phyloP scores from a whole-genome alignment of 345 rosid species.

The Melaleuca alternifolia region DNA sequence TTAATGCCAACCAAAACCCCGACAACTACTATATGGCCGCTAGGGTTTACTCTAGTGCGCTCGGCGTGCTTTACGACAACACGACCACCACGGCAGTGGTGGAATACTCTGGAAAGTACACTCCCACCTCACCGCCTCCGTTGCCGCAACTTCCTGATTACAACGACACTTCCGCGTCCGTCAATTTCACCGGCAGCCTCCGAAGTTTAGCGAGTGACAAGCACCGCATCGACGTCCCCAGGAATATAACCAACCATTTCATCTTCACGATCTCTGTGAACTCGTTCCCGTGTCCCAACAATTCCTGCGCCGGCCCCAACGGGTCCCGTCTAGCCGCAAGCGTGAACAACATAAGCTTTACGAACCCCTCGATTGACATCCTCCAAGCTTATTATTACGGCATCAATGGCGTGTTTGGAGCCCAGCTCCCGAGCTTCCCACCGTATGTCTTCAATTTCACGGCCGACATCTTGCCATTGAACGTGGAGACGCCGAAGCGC shows the following conservation, averaged over 20 bases:
- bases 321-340: slow-evolving; percentile 21
- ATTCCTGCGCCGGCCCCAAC: slow-evolving; percentile 14
- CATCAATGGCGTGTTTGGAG: slow-evolving; percentile 10
- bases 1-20: slow-evolving; percentile 10
- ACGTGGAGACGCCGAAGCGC: not conserved
- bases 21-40: slow-evolving; percentile 13
- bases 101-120: slow-evolving; percentile 6
- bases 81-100: slow-evolving; percentile 6
- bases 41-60: not conserved
- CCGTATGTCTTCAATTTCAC: slow-evolving; percentile 8
- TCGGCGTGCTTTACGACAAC: not conserved
- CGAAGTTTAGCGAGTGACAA: slow-evolving; percentile 2
- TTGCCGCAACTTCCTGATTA: slow-evolving; percentile 11
- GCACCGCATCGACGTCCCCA: slow-evolving; percentile 11
- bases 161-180: slow-evolving; percentile 13
- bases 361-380: slow-evolving; percentile 11
- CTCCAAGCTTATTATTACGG: slow-evolving; percentile 28
- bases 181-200: slow-evolving; percentile 13
- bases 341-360: slow-evolving; percentile 34
- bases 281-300: slow-evolving; percentile 15
- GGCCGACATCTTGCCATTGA: not conserved
- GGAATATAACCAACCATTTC: not conserved
- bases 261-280: slow-evolving; percentile 9
- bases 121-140: not conserved
- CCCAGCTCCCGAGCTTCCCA: slow-evolving; percentile 8